A percentile compares a stretch with the other conserved stretches of the same genome.
phyloP scores from a whole-genome alignment of 768 basidiomycete species.

The Pleurotus citrinopileatus region DNA sequence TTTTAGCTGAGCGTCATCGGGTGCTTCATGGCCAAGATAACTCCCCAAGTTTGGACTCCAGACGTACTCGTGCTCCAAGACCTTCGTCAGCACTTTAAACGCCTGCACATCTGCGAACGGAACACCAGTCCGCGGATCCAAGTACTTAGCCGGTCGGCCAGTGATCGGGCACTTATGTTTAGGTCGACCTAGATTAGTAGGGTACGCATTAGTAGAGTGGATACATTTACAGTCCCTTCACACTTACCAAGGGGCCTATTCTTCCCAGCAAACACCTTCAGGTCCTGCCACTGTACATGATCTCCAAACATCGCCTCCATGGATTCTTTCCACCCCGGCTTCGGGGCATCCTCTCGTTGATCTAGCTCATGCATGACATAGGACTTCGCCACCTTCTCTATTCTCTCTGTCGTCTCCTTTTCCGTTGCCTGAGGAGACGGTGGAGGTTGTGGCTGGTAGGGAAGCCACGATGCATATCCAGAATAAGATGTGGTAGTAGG shows the following conservation, averaged over 20 bases:
- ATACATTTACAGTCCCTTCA: no score
- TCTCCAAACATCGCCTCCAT: conserved; percentile 85
- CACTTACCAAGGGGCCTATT: conserved; percentile 57
- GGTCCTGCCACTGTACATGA: conserved; percentile 76
- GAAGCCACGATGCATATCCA: conserved; percentile 1
- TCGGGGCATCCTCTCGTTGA: conserved; percentile 41
- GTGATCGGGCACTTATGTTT: conserved; percentile 73
- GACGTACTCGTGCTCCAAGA: conserved; percentile 66
- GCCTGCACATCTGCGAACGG: conserved; percentile 74
- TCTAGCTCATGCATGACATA: conserved; percentile 68
- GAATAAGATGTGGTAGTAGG: not conserved
- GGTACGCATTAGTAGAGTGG: no score
- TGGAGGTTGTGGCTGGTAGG: not conserved
- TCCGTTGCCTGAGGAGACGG: not conserved
- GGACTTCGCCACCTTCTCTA: conserved; percentile 58
- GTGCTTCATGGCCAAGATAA: conserved; percentile 33
- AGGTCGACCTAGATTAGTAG: conserved; percentile 58
- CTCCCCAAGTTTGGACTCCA: conserved; percentile 54
- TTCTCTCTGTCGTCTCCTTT: conserved; percentile 24
- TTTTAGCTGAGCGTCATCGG: not conserved
- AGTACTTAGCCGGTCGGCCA: conserved; percentile 71
- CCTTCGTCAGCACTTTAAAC: conserved; percentile 56
- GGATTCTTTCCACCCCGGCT: conserved; percentile 67
- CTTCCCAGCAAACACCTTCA: conserved; percentile 63
- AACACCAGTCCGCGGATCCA: conserved; percentile 76